Percentiles rank a stretch among this genome's conserved stretches.
These are phyloP conservation scores for Hymenoscyphus fraxineus DNA, from an alignment of 2,329 filamentous ascomycete species.

Conservation along the genomic window DNA sequence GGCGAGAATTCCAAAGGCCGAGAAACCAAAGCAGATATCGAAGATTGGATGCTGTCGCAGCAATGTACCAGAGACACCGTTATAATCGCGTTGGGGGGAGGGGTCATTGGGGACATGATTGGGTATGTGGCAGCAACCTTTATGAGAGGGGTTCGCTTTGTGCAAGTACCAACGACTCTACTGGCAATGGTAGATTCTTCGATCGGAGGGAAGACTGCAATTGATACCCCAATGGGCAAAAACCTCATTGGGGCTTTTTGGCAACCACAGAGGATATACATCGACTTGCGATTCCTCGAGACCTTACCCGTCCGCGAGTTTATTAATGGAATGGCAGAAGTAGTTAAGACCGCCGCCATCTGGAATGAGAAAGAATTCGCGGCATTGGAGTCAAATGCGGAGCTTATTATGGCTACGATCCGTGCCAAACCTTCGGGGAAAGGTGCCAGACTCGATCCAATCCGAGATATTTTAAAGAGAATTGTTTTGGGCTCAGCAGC, in stretches of 20 bases:
- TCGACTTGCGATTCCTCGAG: slow-evolving; percentile 87
- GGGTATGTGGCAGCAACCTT: slow-evolving; percentile 97
- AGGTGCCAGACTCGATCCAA: slow-evolving; percentile 59
- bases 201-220: slow-evolving; percentile 97
- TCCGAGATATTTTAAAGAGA: slow-evolving; percentile 67
- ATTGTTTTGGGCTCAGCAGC: slow-evolving; percentile 87
- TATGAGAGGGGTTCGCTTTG: slow-evolving; percentile 94
- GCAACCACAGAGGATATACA: slow-evolving; percentile 92
- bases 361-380: slow-evolving; percentile 88
- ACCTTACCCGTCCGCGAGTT: slow-evolving; percentile 88
- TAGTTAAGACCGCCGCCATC: slow-evolving; percentile 95
- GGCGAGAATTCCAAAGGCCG: slow-evolving; percentile 92
- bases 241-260: slow-evolving; percentile 95
- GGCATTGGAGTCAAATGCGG: slow-evolving; percentile 75
- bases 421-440: slow-evolving; percentile 54
- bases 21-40: slow-evolving; percentile 89
- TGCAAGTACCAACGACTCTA: slow-evolving; percentile 92
- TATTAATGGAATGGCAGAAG: slow-evolving; percentile 98
- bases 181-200: slow-evolving; percentile 98
- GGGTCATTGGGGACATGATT: slow-evolving; percentile 97
- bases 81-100: slow-evolving; percentile 89
- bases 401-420: slow-evolving; percentile 69
- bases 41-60: slow-evolving; percentile 93
- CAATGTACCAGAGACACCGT: slow-evolving; percentile 94
- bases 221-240: slow-evolving; percentile 93